phyloP scores from a whole-genome alignment of 805 yeast genomes.

The Spathaspora girioi region DNA sequence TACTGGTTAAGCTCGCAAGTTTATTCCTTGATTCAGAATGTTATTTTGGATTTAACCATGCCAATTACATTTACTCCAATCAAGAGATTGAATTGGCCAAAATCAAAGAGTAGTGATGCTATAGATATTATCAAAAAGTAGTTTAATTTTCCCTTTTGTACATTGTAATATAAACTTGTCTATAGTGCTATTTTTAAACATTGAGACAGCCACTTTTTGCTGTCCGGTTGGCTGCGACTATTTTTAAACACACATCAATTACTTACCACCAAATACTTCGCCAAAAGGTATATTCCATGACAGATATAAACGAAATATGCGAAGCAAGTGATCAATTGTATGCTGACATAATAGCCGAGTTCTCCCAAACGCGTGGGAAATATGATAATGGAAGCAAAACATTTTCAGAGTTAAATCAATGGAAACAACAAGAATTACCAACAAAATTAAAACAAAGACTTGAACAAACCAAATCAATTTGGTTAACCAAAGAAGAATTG shows the following conservation, averaged over 20 bases:
- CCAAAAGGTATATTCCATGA: not conserved
- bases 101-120: conserved; percentile 9
- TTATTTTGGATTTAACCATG: conserved; percentile 58
- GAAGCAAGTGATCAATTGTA: conserved; percentile 24
- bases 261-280: not conserved
- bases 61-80: conserved; percentile 57
- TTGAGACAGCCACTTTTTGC: not conserved
- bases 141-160: not conserved
- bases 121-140: conserved; percentile 3
- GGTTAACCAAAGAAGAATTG: conserved; percentile 39
- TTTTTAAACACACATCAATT: too few species aligned
- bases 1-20: conserved; percentile 89
- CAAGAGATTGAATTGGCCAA: conserved; percentile 21
- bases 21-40: conserved; percentile 73
- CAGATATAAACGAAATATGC: not conserved
- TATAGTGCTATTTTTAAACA: not conserved
- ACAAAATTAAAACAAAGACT: conserved; percentile 18
- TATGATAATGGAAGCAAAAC: conserved; percentile 22
- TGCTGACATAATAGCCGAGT: conserved; percentile 20
- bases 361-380: conserved; percentile 19
- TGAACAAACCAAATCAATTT: conserved; percentile 14
- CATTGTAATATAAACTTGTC: not conserved
- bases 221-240: not conserved
- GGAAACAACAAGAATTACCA: conserved; percentile 34
- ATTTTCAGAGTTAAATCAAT: conserved; percentile 33